Percentiles rank a stretch among this genome's conserved stretches.
Evolutionary conservation across 352 stramenopile species (phyloP).

Genomic region (Phytophthora sojae): DNA sequence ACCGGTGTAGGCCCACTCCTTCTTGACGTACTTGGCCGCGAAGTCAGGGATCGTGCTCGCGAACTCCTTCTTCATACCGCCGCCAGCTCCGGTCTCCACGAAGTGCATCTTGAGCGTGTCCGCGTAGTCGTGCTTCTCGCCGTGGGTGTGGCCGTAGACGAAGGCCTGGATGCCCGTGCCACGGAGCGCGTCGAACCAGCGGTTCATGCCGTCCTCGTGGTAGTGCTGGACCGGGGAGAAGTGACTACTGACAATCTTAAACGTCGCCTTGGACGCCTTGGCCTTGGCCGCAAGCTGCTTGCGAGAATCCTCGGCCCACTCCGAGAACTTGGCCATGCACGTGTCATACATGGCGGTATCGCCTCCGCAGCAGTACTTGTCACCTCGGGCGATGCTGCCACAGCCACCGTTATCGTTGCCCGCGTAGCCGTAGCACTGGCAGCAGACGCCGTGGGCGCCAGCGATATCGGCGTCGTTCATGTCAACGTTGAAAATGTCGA

Average conservation of each 20-base stretch:
- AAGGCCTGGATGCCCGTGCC: slow-evolving; percentile 17
- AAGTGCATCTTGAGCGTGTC: slow-evolving; percentile 30
- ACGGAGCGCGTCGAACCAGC: not conserved
- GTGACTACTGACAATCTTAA: slow-evolving; percentile 5
- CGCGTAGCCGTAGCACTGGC: slow-evolving; percentile 87
- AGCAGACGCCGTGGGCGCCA: slow-evolving; percentile 82
- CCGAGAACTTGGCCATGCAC: slow-evolving; percentile 13
- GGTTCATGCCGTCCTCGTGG: slow-evolving; percentile 2
- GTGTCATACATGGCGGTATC: slow-evolving; percentile 18
- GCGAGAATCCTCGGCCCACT: slow-evolving; percentile 16
- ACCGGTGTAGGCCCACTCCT: slow-evolving; percentile 4
- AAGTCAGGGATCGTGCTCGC: slow-evolving; percentile 1
- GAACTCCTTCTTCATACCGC: slow-evolving; percentile 4
- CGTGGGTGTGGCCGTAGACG: slow-evolving; percentile 71
- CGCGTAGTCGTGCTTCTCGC: slow-evolving; percentile 82
- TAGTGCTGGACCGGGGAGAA: slow-evolving; percentile 11
- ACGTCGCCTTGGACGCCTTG: slow-evolving; percentile 12
- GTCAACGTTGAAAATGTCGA: not conserved
- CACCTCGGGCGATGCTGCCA: slow-evolving; percentile 5
- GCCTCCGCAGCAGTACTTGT: slow-evolving; percentile 19
- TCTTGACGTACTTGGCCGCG: slow-evolving; percentile 9
- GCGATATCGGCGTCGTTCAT: slow-evolving; percentile 17
- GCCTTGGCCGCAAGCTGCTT: slow-evolving; percentile 6
- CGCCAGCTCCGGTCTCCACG: slow-evolving; percentile 12
- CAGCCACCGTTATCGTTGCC: not conserved